Evolutionary conservation across 2,329 filamentous ascomycete genomes (phyloP).

Genomic region (Dothideomycetes sp.): DNA sequence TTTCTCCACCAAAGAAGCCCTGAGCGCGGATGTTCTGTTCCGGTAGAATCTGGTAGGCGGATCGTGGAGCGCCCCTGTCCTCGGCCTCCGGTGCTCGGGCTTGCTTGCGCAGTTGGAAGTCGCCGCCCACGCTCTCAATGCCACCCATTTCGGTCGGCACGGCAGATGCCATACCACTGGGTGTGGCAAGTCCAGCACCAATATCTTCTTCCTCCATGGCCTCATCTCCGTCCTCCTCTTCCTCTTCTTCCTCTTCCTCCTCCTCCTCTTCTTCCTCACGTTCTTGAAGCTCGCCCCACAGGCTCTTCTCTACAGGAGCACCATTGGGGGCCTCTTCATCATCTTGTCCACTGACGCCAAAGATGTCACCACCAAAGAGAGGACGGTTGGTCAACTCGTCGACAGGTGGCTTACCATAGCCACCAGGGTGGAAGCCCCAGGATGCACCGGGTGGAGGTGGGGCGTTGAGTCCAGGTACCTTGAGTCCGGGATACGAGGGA

Average conservation of each 20-base stretch:
- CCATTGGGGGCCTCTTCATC: constrained; percentile 49
- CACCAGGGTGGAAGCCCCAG: constrained; percentile 93
- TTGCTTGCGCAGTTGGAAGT: constrained; percentile 85
- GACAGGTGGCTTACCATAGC: constrained; percentile 90
- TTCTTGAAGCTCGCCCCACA: constrained; percentile 88
- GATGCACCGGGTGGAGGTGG: constrained; percentile 79
- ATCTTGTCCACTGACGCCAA: constrained; percentile 62
- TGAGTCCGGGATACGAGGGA: constrained; percentile 89
- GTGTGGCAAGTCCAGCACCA: constrained; percentile 60
- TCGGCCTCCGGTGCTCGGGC: constrained; percentile 81
- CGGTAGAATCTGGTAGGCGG: constrained; percentile 81
- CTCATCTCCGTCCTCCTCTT: constrained; percentile 65
- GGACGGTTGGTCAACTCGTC: constrained; percentile 80
- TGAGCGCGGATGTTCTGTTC: constrained; percentile 78
- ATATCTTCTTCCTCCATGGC: constrained; percentile 62
- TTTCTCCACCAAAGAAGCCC: constrained; percentile 94
- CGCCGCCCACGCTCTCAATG: constrained; percentile 68
- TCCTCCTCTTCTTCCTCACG: constrained; percentile 67
- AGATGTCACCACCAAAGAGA: constrained; percentile 88
- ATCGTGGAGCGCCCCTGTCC: constrained; percentile 52
- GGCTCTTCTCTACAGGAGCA: constrained; percentile 73
- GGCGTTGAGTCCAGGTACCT: constrained; percentile 88
- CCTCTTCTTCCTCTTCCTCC: constrained; percentile 51
- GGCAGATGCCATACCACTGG: constrained; percentile 68
- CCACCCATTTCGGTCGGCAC: constrained; percentile 71